A percentile compares a stretch with the other conserved stretches of the same genome.
These are phyloP conservation scores for Cydonia oblonga DNA, from an alignment of 331 rosid genomes.

Conservation along the genomic window DNA sequence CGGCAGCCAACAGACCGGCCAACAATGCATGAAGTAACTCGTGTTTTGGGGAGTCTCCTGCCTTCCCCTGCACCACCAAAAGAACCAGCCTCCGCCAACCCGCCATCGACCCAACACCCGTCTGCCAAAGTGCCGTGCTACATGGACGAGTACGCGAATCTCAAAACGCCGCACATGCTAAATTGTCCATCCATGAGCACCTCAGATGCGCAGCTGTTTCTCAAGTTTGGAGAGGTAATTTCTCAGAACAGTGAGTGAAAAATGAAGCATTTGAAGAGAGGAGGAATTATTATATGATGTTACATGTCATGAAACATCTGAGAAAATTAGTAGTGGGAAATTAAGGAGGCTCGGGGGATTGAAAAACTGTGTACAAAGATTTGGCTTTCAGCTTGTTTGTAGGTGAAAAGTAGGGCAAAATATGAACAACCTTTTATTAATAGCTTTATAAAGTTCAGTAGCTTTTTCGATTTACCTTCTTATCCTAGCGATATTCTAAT, in stretches of 20 bases:
- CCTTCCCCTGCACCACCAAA: conserved; percentile 38
- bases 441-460: conserved; percentile 15
- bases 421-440: conserved; percentile 10
- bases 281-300: neutral
- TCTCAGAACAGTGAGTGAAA: conserved; percentile 77
- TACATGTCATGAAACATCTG: neutral
- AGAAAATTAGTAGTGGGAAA: neutral
- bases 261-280: neutral
- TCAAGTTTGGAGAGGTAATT: conserved; percentile 95
- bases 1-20: conserved; percentile 84
- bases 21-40: conserved; percentile 89
- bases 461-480: neutral
- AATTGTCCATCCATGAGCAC: conserved; percentile 94
- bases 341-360: neutral
- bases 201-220: conserved; percentile 91
- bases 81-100: conserved; percentile 24
- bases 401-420: neutral
- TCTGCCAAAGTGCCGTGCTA: conserved; percentile 61
- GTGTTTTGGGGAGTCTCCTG: conserved; percentile 61
- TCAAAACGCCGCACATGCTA: conserved; percentile 70
- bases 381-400: conserved; percentile 14
- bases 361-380: conserved; percentile 29
- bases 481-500: neutral
- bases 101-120: conserved; percentile 23
- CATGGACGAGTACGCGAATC: conserved; percentile 78